phyloP scores from a whole-genome alignment of 441 rosid species.

The Erodium texanum region DNA sequence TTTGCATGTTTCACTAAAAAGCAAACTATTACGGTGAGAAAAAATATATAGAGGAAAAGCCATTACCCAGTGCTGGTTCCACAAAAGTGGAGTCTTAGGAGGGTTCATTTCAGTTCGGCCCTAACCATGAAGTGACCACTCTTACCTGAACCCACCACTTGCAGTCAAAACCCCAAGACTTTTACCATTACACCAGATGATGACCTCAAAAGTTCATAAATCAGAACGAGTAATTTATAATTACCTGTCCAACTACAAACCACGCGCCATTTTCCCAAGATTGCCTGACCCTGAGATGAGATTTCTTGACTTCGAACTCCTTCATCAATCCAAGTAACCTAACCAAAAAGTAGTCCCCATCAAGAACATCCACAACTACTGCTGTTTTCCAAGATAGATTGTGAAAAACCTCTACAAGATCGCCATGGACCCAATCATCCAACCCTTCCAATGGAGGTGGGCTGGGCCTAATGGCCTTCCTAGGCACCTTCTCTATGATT shows the following conservation, averaged over 20 bases:
- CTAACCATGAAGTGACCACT: neutral
- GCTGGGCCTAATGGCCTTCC: conserved; percentile 53
- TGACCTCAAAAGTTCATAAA: neutral
- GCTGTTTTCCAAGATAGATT: conserved; percentile 50
- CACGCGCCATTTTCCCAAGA: conserved; percentile 54
- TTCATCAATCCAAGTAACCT: conserved; percentile 36
- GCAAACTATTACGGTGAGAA: neutral
- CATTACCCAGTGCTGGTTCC: conserved; percentile 3
- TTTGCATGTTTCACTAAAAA: neutral
- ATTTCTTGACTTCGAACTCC: conserved; percentile 33
- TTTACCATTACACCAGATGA: conserved; percentile 2
- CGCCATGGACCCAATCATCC: conserved; percentile 43
- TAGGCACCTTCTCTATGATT: conserved; percentile 34
- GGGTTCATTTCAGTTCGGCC: neutral
- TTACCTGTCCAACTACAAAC: conserved; percentile 60
- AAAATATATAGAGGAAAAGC: too few species aligned
- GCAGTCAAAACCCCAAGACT: neutral
- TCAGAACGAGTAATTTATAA: neutral
- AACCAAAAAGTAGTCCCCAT: conserved; percentile 32
- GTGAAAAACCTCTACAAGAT: conserved; percentile 52
- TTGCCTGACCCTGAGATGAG: conserved; percentile 48
- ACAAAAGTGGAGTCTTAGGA: conserved; percentile 5
- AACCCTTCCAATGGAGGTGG: conserved; percentile 36
- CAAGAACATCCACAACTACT: conserved; percentile 29
- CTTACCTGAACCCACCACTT: neutral